These are phyloP conservation scores for Juglanconis sp. DNA, from an alignment of 2,329 filamentous ascomycete genomes.

Conservation along the genomic window DNA sequence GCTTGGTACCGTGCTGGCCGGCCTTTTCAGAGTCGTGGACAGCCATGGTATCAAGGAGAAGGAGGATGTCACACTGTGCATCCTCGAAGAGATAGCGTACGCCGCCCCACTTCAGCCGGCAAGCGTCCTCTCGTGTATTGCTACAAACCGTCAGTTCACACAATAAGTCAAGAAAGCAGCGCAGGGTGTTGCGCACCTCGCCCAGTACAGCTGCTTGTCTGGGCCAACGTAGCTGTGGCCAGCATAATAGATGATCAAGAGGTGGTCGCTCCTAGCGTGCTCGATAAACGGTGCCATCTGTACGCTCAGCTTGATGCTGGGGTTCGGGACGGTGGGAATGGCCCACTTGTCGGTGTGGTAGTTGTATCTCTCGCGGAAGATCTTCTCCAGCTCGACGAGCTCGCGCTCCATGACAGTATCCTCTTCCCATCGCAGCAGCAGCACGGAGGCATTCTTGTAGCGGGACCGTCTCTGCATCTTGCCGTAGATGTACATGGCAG, in stretches of 20 bases:
- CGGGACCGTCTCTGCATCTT: conserved; percentile 54
- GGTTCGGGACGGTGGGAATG: conserved; percentile 58
- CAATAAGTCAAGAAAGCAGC: background rate
- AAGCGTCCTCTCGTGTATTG: conserved; percentile 54
- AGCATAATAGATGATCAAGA: conserved; percentile 64
- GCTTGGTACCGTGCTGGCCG: conserved; percentile 56
- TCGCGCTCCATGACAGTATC: conserved; percentile 53
- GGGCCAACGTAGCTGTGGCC: conserved; percentile 57
- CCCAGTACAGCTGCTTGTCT: conserved; percentile 64
- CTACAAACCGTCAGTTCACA: conserved; percentile 35
- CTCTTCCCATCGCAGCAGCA: conserved; percentile 62
- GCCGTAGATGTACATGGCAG: conserved; percentile 63
- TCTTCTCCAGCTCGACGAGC: conserved; percentile 51
- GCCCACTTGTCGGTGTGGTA: conserved; percentile 59
- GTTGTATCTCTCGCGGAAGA: conserved; percentile 58
- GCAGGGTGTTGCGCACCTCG: conserved; percentile 43
- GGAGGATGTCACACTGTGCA: conserved; percentile 59
- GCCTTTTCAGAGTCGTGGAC: conserved; percentile 48
- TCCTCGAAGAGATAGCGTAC: conserved; percentile 61
- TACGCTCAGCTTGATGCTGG: conserved; percentile 59
- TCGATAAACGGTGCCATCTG: conserved; percentile 60
- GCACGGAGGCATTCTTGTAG: conserved; percentile 57
- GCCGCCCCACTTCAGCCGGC: conserved; percentile 62
- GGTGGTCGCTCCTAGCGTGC: conserved; percentile 53
- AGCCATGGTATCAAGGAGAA: conserved; percentile 61